Conservation (phyloP, 176 grass and related monocot genomes). For the Avena eriantha region DNA sequence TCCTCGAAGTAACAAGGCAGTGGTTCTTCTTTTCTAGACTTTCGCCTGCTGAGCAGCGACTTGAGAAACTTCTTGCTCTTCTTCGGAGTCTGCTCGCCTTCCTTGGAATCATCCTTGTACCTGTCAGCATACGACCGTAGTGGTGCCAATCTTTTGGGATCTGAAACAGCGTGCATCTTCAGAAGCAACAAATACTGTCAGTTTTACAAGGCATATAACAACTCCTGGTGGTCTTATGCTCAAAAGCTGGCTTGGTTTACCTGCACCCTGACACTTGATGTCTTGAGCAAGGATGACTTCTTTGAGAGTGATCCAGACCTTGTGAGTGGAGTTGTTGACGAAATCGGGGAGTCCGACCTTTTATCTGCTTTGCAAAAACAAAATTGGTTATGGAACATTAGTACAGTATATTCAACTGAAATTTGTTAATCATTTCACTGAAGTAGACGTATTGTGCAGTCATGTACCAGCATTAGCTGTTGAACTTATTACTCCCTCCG, state of each 20-base stretch:
- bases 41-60: constrained; percentile 84
- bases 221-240: neutral
- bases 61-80: constrained; percentile 89
- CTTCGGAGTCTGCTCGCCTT: constrained; percentile 65
- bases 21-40: constrained; percentile 87
- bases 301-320: constrained; percentile 67
- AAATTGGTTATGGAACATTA: neutral
- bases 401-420: neutral
- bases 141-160: constrained; percentile 66
- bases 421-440: neutral
- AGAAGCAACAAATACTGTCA: constrained; percentile 18
- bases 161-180: constrained; percentile 41
- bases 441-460: neutral
- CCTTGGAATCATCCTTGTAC: constrained; percentile 47
- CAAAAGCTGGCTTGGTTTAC: constrained; percentile 53
- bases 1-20: constrained; percentile 32
- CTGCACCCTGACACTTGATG: constrained; percentile 74
- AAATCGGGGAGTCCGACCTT: constrained; percentile 58
- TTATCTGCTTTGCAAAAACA: constrained; percentile 55
- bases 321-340: constrained; percentile 45
- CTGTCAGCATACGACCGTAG: constrained; percentile 69
- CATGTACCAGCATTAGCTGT: neutral
- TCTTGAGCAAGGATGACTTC: constrained; percentile 78
- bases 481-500: neutral
- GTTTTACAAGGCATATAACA: neutral